phyloP scores from a whole-genome alignment of 441 rosid species.

The Francoa sonchifolia region DNA sequence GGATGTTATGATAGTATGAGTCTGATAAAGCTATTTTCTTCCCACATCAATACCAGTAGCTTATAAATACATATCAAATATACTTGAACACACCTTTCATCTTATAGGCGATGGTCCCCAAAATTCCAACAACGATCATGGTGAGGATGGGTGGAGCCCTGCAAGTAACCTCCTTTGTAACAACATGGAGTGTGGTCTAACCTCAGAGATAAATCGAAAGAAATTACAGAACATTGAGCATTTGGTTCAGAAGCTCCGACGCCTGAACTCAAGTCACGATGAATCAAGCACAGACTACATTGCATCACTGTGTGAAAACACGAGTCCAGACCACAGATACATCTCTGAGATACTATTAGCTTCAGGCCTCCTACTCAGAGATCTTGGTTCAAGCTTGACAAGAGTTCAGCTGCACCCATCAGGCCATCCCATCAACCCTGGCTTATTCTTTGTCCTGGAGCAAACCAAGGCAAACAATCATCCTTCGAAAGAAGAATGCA shows the following conservation, averaged over 20 bases:
- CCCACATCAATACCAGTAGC: no score
- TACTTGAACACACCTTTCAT: no score
- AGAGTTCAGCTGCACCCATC: conserved; percentile 68
- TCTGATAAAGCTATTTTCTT: no score
- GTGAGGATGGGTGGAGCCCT: conserved; percentile 23
- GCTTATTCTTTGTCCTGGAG: conserved; percentile 73
- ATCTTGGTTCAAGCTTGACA: conserved; percentile 43
- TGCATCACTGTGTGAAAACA: conserved; percentile 77
- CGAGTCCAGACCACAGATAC: conserved; percentile 72
- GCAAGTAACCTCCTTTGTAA: conserved; percentile 24
- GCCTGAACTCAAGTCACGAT: conserved; percentile 69
- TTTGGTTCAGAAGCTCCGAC: conserved; percentile 67
- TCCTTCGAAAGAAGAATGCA: conserved; percentile 28
- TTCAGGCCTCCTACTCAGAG: conserved; percentile 81
- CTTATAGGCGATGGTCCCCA: conserved; percentile 27
- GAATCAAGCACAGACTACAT: conserved; percentile 82
- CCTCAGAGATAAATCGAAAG: conserved; percentile 59
- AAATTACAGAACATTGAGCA: conserved; percentile 66
- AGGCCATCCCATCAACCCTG: conserved; percentile 79
- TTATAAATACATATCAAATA: no score
- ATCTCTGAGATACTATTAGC: conserved; percentile 82
- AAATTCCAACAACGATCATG: conserved; percentile 3
- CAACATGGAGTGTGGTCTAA: conserved; percentile 23
- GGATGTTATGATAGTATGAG: no score
- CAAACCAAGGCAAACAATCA: conserved; percentile 53